These are phyloP conservation scores for Trichocladium antarcticum DNA, from an alignment of 495 filamentous ascomycete genomes.

Conservation along the genomic window DNA sequence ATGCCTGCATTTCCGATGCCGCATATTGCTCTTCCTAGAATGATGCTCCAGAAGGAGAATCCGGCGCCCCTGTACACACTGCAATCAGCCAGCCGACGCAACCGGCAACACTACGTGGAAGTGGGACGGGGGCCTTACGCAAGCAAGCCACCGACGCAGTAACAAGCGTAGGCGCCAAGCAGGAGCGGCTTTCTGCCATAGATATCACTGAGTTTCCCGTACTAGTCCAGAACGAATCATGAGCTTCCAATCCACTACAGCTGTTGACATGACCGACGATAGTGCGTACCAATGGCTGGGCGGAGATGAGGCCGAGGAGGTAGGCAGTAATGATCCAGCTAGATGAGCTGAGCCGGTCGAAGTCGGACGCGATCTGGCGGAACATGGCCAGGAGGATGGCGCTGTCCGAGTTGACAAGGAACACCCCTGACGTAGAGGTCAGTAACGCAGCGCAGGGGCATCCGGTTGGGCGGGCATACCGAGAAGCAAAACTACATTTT, in stretches of 20 bases:
- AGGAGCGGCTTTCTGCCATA: constrained; percentile 15
- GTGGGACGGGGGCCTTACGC: not conserved
- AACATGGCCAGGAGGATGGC: constrained; percentile 15
- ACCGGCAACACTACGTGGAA: not conserved
- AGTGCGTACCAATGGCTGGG: constrained; percentile 10
- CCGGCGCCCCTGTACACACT: not conserved
- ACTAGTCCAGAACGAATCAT: not conserved
- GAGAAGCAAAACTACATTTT: constrained; percentile 12
- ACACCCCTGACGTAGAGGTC: not conserved
- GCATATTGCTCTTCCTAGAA: constrained; percentile 7
- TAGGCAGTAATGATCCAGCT: constrained; percentile 16
- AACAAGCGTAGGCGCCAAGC: constrained; percentile 1
- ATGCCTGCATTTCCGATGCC: constrained; percentile 14
- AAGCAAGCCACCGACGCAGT: constrained; percentile 4
- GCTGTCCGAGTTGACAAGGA: constrained; percentile 16
- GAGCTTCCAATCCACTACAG: too few relatives aligned
- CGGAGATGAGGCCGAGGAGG: constrained; percentile 8
- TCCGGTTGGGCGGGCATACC: constrained; percentile 7
- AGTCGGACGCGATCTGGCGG: constrained; percentile 14
- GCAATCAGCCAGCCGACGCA: not conserved
- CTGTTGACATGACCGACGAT: not conserved
- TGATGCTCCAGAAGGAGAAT: constrained; percentile 7
- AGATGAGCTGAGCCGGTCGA: constrained; percentile 8
- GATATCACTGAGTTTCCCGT: constrained; percentile 13
- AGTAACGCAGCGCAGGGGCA: not conserved